These are phyloP conservation scores for Blastocystis hominis DNA, from an alignment of 352 stramenopile species.

Conservation along the genomic window DNA sequence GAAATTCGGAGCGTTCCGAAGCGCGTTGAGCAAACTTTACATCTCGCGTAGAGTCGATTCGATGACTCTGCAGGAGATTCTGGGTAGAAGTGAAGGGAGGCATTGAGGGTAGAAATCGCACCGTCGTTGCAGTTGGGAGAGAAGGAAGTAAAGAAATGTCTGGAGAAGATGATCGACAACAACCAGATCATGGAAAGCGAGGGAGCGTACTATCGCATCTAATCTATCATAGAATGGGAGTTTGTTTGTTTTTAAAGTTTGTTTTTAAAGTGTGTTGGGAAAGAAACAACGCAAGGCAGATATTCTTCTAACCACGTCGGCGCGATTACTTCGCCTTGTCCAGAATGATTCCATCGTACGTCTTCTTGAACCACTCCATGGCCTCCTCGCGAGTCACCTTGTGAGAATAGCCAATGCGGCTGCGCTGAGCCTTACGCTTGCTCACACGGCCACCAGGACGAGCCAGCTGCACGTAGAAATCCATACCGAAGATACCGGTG, in stretches of 20 bases:
- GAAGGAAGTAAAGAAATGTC: slow-evolving; percentile 10
- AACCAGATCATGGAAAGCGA: slow-evolving; percentile 16
- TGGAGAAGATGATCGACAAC: slow-evolving; percentile 7
- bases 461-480: no score
- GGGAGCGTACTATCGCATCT: slow-evolving; percentile 24
- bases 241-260: neutral
- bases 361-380: slow-evolving; percentile 58
- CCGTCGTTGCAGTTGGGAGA: neutral
- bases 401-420: no score
- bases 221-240: neutral
- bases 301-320: slow-evolving; percentile 68
- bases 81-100: neutral
- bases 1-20: neutral
- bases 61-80: neutral
- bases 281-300: slow-evolving; percentile 30
- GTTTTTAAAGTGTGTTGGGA: neutral
- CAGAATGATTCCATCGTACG: slow-evolving; percentile 59
- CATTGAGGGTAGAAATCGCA: neutral
- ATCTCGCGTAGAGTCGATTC: neutral
- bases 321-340: slow-evolving; percentile 62
- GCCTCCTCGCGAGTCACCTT: no score
- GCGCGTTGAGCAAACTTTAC: neutral
- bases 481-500: no score
- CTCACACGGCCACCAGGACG: no score
- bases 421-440: no score